Evolutionary conservation across 306 rosid genomes (phyloP), one percentile per base, ranked within the genome.

Genomic region (Albizia julibrissin): DNA sequence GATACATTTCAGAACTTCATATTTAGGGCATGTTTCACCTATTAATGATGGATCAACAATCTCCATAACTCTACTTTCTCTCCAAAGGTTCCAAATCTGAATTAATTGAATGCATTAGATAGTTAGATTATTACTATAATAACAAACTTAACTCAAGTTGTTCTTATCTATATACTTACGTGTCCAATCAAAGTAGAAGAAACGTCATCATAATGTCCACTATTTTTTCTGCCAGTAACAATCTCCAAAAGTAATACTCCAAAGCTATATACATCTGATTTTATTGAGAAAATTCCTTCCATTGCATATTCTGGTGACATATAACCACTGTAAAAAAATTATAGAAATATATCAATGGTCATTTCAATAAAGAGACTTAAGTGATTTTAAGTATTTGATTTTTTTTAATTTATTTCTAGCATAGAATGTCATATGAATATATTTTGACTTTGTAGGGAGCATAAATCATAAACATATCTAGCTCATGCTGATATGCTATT

Each of bases 211-310:
- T 83, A 71, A 52, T 37, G 85, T 15, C 88, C 64, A 12, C 82
- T 86, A 24, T 94, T 92, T 78, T 83, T 94, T 79, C 76, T 88
- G 8, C 98, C 87, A 0, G 87, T 94, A 15, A 92, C 12, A 94
- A 85, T 4, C 94, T 27, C 37, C 19, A 62, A 13, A 27, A 62
- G 68, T 12, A 26, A 62, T 5, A 62, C 37, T 27, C 37, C 95
- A 3, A 82, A 94, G 75, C 95, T 89, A 11, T 87, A 91, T 4
- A 86, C 18, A 27, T 62, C 3, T 11, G 21, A 27, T 5, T 62
- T 62, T 62, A 62, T 26, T 4, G 37, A 62, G 3, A 62, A 26
- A 13, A 62, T 22, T 26, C 37, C 68, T 62, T 62, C 37, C 68
- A 26, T 27, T 4, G 39, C 21, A 27, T 27, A 62, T 62, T 62